These are phyloP conservation scores for Boletus barrowsii DNA, from an alignment of 768 basidiomycete species.

Conservation along the genomic window DNA sequence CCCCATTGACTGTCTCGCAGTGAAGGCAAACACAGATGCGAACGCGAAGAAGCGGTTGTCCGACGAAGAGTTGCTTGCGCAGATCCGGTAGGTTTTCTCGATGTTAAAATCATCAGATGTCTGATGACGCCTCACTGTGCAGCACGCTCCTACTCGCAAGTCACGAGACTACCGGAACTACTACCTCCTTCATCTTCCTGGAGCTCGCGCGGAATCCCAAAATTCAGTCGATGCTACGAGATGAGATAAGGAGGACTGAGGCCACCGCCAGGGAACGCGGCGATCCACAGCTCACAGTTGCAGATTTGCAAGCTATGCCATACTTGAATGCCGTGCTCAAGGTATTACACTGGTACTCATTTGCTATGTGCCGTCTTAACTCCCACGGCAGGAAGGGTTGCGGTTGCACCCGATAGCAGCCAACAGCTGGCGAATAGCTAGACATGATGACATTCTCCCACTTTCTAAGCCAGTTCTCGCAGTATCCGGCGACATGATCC, in stretches of 20 bases:
- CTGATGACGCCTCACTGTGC: no score
- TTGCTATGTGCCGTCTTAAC: conserved; percentile 12
- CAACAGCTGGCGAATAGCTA: conserved; percentile 45
- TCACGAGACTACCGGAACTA: conserved; percentile 59
- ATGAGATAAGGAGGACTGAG: conserved; percentile 5
- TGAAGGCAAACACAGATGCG: conserved; percentile 22
- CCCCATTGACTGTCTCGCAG: not conserved
- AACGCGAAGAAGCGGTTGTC: conserved; percentile 15
- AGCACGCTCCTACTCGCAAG: conserved; percentile 45
- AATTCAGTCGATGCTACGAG: conserved; percentile 57
- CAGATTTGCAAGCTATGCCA: conserved; percentile 49
- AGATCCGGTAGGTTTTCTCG: conserved; percentile 12
- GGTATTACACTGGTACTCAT: not conserved
- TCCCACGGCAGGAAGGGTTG: conserved; percentile 38
- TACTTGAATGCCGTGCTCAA: conserved; percentile 39
- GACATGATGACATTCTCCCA: conserved; percentile 55
- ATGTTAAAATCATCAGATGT: no score
- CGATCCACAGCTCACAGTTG: not conserved
- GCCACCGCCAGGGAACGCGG: not conserved
- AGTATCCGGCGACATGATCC: conserved; percentile 39
- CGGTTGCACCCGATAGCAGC: conserved; percentile 46
- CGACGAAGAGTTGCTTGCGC: conserved; percentile 9
- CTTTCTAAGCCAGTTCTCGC: conserved; percentile 49
- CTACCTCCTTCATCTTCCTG: conserved; percentile 55
- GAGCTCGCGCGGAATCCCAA: conserved; percentile 56